phyloP scores from a whole-genome alignment of 192 early-diverging fungal genomes.

The Backusella luteola region DNA sequence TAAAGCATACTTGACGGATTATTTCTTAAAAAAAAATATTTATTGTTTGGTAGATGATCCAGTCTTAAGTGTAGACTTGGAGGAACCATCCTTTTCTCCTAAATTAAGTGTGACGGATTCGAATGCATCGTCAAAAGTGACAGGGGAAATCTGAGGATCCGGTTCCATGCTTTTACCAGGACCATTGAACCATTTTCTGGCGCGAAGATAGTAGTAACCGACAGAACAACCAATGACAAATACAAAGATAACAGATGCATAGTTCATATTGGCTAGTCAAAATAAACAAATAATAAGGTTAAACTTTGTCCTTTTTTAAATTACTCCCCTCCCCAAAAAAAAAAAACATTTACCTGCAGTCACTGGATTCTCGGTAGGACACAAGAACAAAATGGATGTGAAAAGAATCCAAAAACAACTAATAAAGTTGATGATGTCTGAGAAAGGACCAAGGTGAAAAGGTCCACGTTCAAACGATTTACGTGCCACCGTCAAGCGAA shows the following conservation, averaged over 20 bases:
- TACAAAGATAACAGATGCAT: slow-evolving; percentile 42
- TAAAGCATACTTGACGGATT: not conserved
- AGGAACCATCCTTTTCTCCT: not conserved
- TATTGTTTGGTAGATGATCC: slow-evolving; percentile 1
- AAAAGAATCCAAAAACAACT: slow-evolving; percentile 46
- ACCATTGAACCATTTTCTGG: slow-evolving; percentile 43
- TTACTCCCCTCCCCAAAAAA: too few species aligned
- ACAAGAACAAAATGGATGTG: slow-evolving; percentile 46
- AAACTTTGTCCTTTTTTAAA: not conserved
- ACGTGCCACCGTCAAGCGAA: slow-evolving; percentile 42
- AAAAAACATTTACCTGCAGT: slow-evolving; percentile 18
- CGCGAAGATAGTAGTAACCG: slow-evolving; percentile 41
- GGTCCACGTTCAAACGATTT: slow-evolving; percentile 49
- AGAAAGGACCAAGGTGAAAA: slow-evolving; percentile 48
- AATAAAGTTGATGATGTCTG: slow-evolving; percentile 38
- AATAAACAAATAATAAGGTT: not conserved
- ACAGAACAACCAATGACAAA: slow-evolving; percentile 44
- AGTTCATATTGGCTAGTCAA: slow-evolving; percentile 46
- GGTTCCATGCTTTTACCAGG: slow-evolving; percentile 24
- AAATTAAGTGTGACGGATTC: not conserved
- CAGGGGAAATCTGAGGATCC: slow-evolving; percentile 10
- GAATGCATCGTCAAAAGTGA: slow-evolving; percentile 10
- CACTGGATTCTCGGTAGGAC: slow-evolving; percentile 43
- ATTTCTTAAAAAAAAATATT: not conserved
- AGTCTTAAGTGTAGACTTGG: not conserved